Base-by-base conservation (phyloP, 2,329 filamentous ascomycete genomes). In the Sarocladiaceae sp. region DNA sequence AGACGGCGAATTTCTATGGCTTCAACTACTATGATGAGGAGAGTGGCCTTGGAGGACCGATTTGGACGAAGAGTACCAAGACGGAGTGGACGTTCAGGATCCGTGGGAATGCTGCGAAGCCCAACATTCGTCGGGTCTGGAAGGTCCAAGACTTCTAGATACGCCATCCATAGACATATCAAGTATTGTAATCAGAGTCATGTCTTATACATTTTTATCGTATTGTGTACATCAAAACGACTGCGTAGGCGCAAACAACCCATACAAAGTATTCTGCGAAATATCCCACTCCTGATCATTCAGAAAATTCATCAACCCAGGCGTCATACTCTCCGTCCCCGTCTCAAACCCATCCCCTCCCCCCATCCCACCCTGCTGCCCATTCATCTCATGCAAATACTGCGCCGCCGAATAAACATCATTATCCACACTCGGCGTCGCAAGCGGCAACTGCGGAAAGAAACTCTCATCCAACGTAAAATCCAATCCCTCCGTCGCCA, bases 201-300 rank as follows among this genome's bases (percentile, higher is more conserved):
- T 33, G 29, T 10, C 15, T 33, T 33, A 33, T 33, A 33, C 29
- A 33, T 10, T 33, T 33, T 33, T 33, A 10, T 40, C 36, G 36
- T 40, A 8, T 22, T 40, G 13, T 11, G 17, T 25, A 13, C 2
- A 53, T 25, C 11, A 18, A 8, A 64, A 62, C 22, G 61, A 59
- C 57, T 62, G 61, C n/a, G 61, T 59, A 7, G 62, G 59, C 1
- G 62, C 60, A 55, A 66, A 66, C 13, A 66, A 42, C 11, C 63
- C 63, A 29, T 66, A 66, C 2, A 66, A 52, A 13, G 62, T 58
- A 47, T 66, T 62, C 29, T 65, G 62, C 6, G 59, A 63, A n/a
- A 66, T 64, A 13, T 63, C 58, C 42, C 61, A 62, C 54, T 66
- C 63, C 52, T 63, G 63, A 13, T 64, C 62, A 48, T 66, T 62